A percentile compares a stretch with the other conserved stretches of the same genome.
phyloP scores from a whole-genome alignment of 2,329 filamentous ascomycete genomes.

The Claviceps sp. region DNA sequence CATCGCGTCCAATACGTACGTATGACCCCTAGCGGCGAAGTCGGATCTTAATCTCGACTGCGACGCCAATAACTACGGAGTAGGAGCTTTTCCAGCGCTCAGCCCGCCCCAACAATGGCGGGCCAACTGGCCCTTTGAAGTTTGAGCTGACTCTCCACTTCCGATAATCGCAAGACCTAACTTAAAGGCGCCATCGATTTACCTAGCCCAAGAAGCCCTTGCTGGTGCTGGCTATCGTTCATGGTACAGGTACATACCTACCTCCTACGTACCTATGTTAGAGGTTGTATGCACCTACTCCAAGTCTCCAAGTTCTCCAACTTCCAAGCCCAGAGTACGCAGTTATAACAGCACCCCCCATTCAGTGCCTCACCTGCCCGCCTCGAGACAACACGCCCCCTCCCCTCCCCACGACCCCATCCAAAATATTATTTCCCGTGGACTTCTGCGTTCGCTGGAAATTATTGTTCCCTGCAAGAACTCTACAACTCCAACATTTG shows the following conservation, averaged over 20 bases:
- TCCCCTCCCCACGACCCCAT: constrained; percentile 8
- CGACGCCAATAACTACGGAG: not conserved
- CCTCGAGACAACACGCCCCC: constrained; percentile 8
- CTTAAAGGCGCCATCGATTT: constrained; percentile 17
- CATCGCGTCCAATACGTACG: no score
- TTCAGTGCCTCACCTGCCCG: constrained; percentile 1
- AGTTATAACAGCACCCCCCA: constrained; percentile 11
- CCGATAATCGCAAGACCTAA: constrained; percentile 20
- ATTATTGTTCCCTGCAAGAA: constrained; percentile 6
- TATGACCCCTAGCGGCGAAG: not conserved
- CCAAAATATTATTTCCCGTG: constrained; percentile 29
- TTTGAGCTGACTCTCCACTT: constrained; percentile 5
- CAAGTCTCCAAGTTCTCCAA: constrained; percentile 8
- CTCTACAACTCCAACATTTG: constrained; percentile 3
- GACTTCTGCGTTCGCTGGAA: constrained; percentile 13
- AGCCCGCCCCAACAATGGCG: constrained; percentile 5
- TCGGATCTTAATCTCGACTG: not conserved
- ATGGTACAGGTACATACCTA: no score
- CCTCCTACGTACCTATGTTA: no score
- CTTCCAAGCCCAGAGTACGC: constrained; percentile 11
- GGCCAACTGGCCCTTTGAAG: not conserved
- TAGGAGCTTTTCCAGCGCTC: not conserved
- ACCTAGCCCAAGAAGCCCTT: constrained; percentile 6
- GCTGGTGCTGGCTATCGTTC: no score
- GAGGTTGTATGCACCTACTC: not conserved